Evolutionary conservation across 176 grass and related monocot genomes (phyloP), one percentile per base, ranked within the genome.

Genomic region (Microstegium vimineum): DNA sequence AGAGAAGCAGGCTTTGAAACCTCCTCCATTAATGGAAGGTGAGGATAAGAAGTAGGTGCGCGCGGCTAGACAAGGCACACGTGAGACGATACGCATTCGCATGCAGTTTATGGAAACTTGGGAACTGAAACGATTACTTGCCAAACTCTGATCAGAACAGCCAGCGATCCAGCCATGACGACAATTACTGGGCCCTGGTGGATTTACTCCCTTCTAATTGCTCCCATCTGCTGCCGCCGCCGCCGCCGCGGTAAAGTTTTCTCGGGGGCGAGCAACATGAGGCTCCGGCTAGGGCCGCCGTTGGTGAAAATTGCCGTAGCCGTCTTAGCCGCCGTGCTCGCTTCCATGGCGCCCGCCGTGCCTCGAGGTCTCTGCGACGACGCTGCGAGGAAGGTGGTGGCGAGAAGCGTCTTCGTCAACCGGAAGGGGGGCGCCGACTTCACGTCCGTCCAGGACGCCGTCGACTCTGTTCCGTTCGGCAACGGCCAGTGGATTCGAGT

Each of bases 401-500:
- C 23, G 4, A 62, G 56, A 42, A 89, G 77, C 64, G 45, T 89
- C 54, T 81, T 22, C 33, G 82, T 89, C 9, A 71, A 57, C 64
- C 15, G 36, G 1, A 76, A 81, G 9, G 85, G 75, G 0, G n/a
- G 64, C 2, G 79, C 52, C 3, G 64, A 81, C 40, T 94, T 86
- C 82, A 88, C 25, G 27, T 69, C 73, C 15, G 56, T 94, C 5
- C 88, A 88, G 8, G 37, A 40, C 2, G 91, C 91, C 75, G 62
- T 94, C 32, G 45, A 86, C 52, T 80, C 86, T 1, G 52, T 94
- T 2, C 86, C 88, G 3, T 40, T 72, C 11, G 76, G 84, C 56
- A 88, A 88, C 64, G 17, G 4, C 23, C 67, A 73, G 31, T 94
- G 91, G 91, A 81, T 81, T 46, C 75, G 83, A 12, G 15, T 94